A percentile compares a stretch with the other conserved stretches of the same genome.
These are phyloP conservation scores for Annulohypoxylon nitens DNA, from an alignment of 495 filamentous ascomycete genomes.

Conservation along the genomic window DNA sequence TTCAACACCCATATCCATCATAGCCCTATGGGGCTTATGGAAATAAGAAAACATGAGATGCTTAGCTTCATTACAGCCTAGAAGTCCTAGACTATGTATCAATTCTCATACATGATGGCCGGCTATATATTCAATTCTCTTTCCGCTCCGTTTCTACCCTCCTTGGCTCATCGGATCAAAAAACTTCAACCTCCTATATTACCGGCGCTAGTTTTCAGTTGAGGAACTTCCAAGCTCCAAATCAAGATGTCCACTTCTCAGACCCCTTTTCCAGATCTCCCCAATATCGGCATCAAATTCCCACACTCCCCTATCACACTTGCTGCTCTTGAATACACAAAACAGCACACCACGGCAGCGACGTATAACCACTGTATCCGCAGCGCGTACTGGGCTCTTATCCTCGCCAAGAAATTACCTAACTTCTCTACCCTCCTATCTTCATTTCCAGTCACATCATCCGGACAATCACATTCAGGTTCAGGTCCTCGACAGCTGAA, in stretches of 20 bases:
- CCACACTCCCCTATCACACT: conserved; percentile 47
- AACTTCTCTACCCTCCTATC: conserved; percentile 26
- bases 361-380: conserved; percentile 66
- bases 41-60: neutral
- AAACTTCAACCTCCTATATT: neutral
- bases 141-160: neutral
- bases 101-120: neutral
- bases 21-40: neutral
- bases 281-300: conserved; percentile 44
- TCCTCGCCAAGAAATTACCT: conserved; percentile 55
- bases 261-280: conserved; percentile 30
- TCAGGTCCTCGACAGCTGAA: conserved; percentile 47
- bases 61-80: neutral
- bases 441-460: neutral
- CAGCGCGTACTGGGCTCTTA: conserved; percentile 58
- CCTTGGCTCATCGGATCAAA: neutral
- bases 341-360: conserved; percentile 49
- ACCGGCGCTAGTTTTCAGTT: neutral
- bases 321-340: conserved; percentile 57
- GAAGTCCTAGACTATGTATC: neutral
- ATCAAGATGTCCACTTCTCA: conserved; percentile 16
- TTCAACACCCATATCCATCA: neutral
- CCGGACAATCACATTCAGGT: neutral
- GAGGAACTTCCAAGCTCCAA: neutral
- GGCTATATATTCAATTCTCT: neutral